These are phyloP conservation scores for Pochonia chlamydosporia DNA, from an alignment of 2,329 filamentous ascomycete species.

Conservation along the genomic window DNA sequence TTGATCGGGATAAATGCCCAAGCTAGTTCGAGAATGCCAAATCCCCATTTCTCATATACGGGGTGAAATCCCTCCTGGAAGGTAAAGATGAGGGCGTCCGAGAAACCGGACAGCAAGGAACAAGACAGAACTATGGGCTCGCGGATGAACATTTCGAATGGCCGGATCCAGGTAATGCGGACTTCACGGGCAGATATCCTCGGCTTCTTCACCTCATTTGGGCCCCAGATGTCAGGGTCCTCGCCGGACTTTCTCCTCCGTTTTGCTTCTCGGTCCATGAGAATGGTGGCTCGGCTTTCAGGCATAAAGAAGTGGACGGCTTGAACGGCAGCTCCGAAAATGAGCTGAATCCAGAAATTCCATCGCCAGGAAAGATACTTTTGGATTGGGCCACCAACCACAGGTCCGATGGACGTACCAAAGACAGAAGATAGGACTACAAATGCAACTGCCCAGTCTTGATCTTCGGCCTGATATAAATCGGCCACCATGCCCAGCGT, in stretches of 20 bases:
- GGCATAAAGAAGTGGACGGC: conserved; percentile 62
- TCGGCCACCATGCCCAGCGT: conserved; percentile 70
- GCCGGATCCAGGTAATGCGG: conserved; percentile 49
- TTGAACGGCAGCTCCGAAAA: conserved; percentile 68
- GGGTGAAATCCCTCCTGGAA: conserved; percentile 65
- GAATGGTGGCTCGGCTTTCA: conserved; percentile 68
- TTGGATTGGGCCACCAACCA: conserved; percentile 69
- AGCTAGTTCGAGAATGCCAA: conserved; percentile 48
- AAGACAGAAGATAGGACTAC: conserved; percentile 74
- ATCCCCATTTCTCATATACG: conserved; percentile 64
- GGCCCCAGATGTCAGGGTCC: conserved; percentile 55
- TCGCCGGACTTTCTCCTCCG: conserved; percentile 53
- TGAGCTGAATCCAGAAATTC: conserved; percentile 71
- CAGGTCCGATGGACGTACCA: conserved; percentile 68
- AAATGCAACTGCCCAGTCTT: conserved; percentile 70
- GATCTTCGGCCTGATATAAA: conserved; percentile 61
- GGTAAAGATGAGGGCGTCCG: conserved; percentile 70
- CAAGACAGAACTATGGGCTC: conserved; percentile 68
- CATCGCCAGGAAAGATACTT: conserved; percentile 60
- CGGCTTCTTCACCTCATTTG: conserved; percentile 57
- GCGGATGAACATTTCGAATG: conserved; percentile 66
- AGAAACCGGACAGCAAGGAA: conserved; percentile 65
- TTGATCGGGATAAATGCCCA: conserved; percentile 60
- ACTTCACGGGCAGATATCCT: conserved; percentile 54
- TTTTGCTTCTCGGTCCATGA: conserved; percentile 75